A percentile compares a stretch with the other conserved stretches of the same genome.
phyloP scores from a whole-genome alignment of 208 protist species.

The Trypanosoma lewisi region DNA sequence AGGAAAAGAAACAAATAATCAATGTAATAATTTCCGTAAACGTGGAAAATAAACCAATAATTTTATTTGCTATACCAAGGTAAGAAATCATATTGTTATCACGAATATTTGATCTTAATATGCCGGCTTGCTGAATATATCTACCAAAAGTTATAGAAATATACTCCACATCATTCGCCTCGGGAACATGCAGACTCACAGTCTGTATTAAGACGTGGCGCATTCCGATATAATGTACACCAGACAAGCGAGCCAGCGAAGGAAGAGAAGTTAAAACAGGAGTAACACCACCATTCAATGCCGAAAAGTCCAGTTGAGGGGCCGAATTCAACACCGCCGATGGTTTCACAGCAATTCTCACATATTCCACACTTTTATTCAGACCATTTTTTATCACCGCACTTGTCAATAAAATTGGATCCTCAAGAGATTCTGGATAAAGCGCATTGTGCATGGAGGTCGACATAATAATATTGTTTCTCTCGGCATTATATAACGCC shows the following conservation, averaged over 20 bases:
- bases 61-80: constrained; percentile 40
- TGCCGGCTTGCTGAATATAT: neutral
- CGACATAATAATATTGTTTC: constrained; percentile 45
- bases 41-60: constrained; percentile 92
- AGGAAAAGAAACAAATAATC: constrained; percentile 93
- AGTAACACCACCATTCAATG: neutral
- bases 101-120: neutral
- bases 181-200: constrained; percentile 13
- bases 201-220: neutral
- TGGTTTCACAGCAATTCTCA: constrained; percentile 13
- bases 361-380: neutral
- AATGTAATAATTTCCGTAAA: constrained; percentile 88
- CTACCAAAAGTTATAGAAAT: neutral
- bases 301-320: constrained; percentile 14
- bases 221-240: constrained; percentile 18
- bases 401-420: constrained; percentile 9
- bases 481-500: constrained; percentile 37
- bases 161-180: neutral
- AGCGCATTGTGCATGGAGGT: constrained; percentile 20
- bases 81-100: constrained; percentile 9
- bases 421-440: constrained; percentile 1
- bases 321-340: constrained; percentile 12
- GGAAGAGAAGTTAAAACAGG: constrained; percentile 21
- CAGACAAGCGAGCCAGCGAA: constrained; percentile 5
- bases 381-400: neutral